Base-by-base conservation (phyloP, 1,284 basidiomycete species). In the Ceratobasidium sp. region DNA sequence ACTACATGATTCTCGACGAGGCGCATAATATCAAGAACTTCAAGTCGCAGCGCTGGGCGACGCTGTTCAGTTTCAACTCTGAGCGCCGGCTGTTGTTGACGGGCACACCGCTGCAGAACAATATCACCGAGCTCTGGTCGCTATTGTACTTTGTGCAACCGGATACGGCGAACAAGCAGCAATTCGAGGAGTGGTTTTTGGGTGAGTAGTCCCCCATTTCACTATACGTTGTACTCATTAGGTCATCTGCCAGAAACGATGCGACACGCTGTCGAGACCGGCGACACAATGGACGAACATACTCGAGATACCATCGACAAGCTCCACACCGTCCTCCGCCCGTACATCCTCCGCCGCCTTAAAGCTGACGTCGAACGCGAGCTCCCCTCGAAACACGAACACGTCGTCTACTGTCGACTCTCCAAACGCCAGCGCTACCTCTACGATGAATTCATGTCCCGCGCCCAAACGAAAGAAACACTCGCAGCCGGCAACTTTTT, bases 1-100 rank as follows among this genome's bases (percentile, higher is more conserved):
- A 95, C 80, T 98, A 98, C 81, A 93, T 98, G 90, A 91, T 98
- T 77, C 88, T 98, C 13, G 96, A 98, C 82, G 96, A 98, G 83
- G 96, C 96, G 8, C 96, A 98, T 81, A 97, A 98, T 89, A 98
- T 98, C 89, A 98, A 98, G 84, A 98, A 98, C 83, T 98, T 98
- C 84, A 92, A 92, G 78, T 95, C 93, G 0, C 95, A 98, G 82
- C 89, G 96, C 61, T 98, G 96, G 96, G 95, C 96, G 80, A 96
- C 92, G 14, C 83, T 98, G 37, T 86, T 98, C n/a, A 93, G 95
- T 85, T 98, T 98, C 84, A 91, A 94, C 65, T 94, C 95, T 3
- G 92, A 94, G 79, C 89, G 94, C 37, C 89, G 96, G 8, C 83
- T 98, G 22, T 86, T 98, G 64, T 84, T 98, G 65, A 98, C 96